A percentile compares a stretch with the other conserved stretches of the same genome.
These are phyloP conservation scores for Penicillium mononematosum DNA, from an alignment of 495 filamentous ascomycete species.

Conservation along the genomic window DNA sequence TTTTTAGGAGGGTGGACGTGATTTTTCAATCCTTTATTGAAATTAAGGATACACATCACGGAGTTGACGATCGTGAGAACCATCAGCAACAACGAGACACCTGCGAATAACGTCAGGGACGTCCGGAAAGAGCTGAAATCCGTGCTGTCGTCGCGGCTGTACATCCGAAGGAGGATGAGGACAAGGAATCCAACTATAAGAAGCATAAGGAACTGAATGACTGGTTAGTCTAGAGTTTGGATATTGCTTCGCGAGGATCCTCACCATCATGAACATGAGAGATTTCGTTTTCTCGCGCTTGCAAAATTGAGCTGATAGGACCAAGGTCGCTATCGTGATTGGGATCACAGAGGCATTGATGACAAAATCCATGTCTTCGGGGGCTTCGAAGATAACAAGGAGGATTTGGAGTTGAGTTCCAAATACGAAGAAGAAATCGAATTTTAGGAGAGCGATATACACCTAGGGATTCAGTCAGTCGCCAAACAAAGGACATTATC, in stretches of 20 bases:
- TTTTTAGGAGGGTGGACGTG: conserved; percentile 8
- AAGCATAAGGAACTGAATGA: conserved; percentile 15
- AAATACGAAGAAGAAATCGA: conserved; percentile 26
- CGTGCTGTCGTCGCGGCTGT: not conserved
- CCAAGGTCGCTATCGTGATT: conserved; percentile 13
- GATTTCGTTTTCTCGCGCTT: conserved; percentile 19
- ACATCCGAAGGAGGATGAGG: conserved; percentile 11
- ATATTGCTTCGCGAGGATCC: not conserved
- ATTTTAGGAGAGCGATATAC: conserved; percentile 24
- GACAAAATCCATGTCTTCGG: conserved; percentile 14
- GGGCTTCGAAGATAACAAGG: conserved; percentile 10
- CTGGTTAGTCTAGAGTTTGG: conserved; percentile 1
- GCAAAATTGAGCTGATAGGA: conserved; percentile 17
- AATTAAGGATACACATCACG: conserved; percentile 24
- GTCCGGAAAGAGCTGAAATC: conserved; percentile 13
- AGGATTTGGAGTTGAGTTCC: conserved; percentile 24
- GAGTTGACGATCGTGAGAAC: conserved; percentile 16
- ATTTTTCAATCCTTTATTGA: conserved; percentile 24
- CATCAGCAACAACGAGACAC: conserved; percentile 18
- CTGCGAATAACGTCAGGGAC: conserved; percentile 22
- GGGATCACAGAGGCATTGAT: conserved; percentile 17
- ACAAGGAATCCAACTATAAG: conserved; percentile 16
- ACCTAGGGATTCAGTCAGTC: conserved; percentile 11
- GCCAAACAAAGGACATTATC: not conserved
- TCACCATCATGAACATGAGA: conserved; percentile 17